Conservation (phyloP, 495 filamentous ascomycete species). For the Xylaria flabelliformis region DNA sequence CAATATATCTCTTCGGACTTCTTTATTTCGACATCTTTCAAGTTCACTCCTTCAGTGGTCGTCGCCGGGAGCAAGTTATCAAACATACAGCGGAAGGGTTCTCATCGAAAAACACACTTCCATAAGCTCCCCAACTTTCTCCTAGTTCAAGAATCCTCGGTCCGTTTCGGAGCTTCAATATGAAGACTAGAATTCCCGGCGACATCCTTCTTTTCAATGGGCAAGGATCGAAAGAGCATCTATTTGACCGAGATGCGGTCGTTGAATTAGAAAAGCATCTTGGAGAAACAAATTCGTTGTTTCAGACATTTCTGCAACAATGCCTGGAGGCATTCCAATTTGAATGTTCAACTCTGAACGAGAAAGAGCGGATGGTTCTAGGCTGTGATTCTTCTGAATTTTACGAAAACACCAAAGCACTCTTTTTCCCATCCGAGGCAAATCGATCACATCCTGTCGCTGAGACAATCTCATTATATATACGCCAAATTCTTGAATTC, state of each 20-base stretch:
- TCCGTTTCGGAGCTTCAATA: background rate
- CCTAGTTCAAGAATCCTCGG: background rate
- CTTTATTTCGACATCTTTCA: background rate
- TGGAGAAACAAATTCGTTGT: background rate
- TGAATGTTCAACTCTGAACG: background rate
- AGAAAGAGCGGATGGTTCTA: slow-evolving; percentile 4
- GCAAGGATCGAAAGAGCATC: slow-evolving; percentile 27
- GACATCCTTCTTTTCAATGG: slow-evolving; percentile 25
- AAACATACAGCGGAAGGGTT: background rate
- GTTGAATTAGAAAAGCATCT: slow-evolving; percentile 7
- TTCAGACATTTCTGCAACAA: background rate
- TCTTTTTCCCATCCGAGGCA: slow-evolving; percentile 21
- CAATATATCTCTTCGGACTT: background rate
- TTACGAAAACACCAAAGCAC: slow-evolving; percentile 18
- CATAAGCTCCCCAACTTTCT: too few species aligned
- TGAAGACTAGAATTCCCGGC: slow-evolving; percentile 15
- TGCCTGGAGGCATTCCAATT: slow-evolving; percentile 1
- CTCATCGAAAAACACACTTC: background rate
- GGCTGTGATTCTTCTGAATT: slow-evolving; percentile 11
- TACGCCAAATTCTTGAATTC: slow-evolving; percentile 26
- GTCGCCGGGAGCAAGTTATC: background rate
- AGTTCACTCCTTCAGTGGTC: background rate
- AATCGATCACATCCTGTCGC: slow-evolving; percentile 18
- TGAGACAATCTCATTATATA: slow-evolving; percentile 28
- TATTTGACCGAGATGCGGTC: slow-evolving; percentile 17